phyloP scores from a whole-genome alignment of 352 stramenopile genomes.

The Pythium volutum region DNA sequence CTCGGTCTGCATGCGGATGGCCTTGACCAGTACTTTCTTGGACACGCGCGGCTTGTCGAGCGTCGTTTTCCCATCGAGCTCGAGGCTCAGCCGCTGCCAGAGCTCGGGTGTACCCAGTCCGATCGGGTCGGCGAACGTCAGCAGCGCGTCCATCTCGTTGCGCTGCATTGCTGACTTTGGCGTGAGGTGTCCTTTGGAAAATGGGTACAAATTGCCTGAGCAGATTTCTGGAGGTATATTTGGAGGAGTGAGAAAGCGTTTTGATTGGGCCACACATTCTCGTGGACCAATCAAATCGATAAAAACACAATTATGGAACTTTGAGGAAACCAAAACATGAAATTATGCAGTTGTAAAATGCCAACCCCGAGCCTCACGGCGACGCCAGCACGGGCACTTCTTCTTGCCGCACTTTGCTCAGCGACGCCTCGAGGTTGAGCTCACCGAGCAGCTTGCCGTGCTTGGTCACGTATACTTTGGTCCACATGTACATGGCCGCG shows the following conservation, averaged over 20 bases:
- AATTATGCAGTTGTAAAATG: background rate
- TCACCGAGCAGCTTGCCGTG: conserved; percentile 61
- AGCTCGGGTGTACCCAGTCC: conserved; percentile 73
- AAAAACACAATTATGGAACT: background rate
- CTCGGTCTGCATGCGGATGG: conserved; percentile 77
- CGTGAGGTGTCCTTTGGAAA: no score
- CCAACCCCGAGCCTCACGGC: conserved; percentile 11
- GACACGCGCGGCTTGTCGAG: conserved; percentile 76
- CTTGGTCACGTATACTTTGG: conserved; percentile 78
- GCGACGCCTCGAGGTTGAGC: conserved; percentile 62
- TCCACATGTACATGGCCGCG: conserved; percentile 80
- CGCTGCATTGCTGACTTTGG: conserved; percentile 84
- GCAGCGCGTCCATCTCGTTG: conserved; percentile 73
- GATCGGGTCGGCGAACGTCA: conserved; percentile 40
- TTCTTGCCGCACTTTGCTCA: conserved; percentile 50
- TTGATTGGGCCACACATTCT: conserved; percentile 2
- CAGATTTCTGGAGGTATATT: conserved; percentile 13
- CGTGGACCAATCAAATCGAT: background rate
- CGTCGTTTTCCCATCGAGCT: conserved; percentile 77
- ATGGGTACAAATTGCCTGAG: conserved; percentile 10
- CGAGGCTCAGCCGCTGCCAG: conserved; percentile 73
- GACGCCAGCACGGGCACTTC: conserved; percentile 44
- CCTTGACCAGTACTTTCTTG: conserved; percentile 84
- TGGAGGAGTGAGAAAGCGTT: conserved; percentile 2
- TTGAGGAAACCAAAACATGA: conserved; percentile 5